Conservation (phyloP, 2,329 filamentous ascomycete genomes). For the Sclerotinia glacialis region DNA sequence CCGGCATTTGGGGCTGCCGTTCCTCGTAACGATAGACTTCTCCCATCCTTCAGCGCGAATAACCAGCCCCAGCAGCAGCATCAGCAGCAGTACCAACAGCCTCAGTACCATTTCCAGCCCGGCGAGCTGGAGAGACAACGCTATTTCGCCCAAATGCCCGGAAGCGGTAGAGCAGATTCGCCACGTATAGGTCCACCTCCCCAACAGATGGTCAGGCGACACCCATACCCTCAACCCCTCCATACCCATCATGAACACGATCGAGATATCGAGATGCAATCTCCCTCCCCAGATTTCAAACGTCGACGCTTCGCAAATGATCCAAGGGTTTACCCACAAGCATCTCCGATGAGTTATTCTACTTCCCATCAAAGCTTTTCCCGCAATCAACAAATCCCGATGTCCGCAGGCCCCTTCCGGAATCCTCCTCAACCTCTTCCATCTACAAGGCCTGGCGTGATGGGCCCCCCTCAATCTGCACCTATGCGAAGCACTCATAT, state of each 20-base stretch:
- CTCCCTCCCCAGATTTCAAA: constrained; percentile 56
- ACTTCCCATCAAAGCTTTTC: constrained; percentile 29
- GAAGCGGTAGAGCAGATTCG: constrained; percentile 32
- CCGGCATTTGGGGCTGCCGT: constrained; percentile 26
- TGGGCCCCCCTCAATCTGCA: constrained; percentile 37
- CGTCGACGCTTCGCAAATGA: constrained; percentile 57
- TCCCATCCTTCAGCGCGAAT: constrained; percentile 28
- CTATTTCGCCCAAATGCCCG: constrained; percentile 31
- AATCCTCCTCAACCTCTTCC: constrained; percentile 38
- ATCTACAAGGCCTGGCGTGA: constrained; percentile 33
- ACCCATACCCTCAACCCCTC: constrained; percentile 32
- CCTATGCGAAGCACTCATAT: constrained; percentile 27
- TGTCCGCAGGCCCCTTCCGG: constrained; percentile 41
- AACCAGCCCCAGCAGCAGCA: constrained; percentile 1
- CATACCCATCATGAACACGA: constrained; percentile 38
- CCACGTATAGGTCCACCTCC: constrained; percentile 30
- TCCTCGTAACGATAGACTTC: constrained; percentile 27
- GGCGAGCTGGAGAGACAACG: constrained; percentile 28
- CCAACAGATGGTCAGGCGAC: constrained; percentile 29
- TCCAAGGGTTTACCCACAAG: constrained; percentile 42
- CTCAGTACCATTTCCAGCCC: constrained; percentile 22
- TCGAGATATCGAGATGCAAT: constrained; percentile 44
- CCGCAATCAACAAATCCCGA: constrained; percentile 32
- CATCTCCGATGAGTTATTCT: constrained; percentile 41
- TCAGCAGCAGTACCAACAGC: not conserved